Base-by-base conservation (phyloP, 768 basidiomycete species). In the Termitomyces sp. region DNA sequence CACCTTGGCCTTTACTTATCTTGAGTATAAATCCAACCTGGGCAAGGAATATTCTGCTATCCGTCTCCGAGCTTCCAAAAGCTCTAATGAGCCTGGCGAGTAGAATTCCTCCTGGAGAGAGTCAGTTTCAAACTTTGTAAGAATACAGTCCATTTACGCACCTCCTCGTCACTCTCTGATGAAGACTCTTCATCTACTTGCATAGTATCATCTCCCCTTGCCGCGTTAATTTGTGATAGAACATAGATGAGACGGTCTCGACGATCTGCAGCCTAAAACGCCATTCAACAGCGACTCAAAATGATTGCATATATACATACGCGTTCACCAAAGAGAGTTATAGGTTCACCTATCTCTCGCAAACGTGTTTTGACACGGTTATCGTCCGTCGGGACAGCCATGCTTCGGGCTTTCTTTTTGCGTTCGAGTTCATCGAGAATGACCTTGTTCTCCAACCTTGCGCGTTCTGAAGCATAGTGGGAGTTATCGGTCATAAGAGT, bases 331-430 rank as follows among this genome's bases (percentile, higher is more conserved):
- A 98, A 99, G 30, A 98, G 81, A 6, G 95, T 98, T 67, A 98
- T 95, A 41, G 97, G 97, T 71, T 99, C 93, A 41, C 93, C 95
- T 65, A 97, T 87, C 75, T 96, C 93, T 58, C 97, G 81, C 59
- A 99, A 79, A 58, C 92, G 81, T 41, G 88, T 86, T 69, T 89
- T 90, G 67, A 99, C 97, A 64, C 90, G 88, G 67, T 85, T 89
- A 73, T 98, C 97, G 73, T 98, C 96, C 7, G 97, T 99, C 8
- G 97, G 97, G 11, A 98, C 94, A 7, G 95, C 97, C 75, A 98
- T 84, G 60, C 81, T 88, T 63, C 97, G 82, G 13, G 95, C 90
- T 67, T 93, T 89, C 80, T 97, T 97, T 81, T 96, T 97, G 64
- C 95, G 84, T 70, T 99, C 97, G n/a, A 99, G 85, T 73, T 97